Evolutionary conservation across 2,329 filamentous ascomycete genomes (phyloP), one percentile per base, ranked within the genome.

Genomic region (Sarocladiaceae sp.): DNA sequence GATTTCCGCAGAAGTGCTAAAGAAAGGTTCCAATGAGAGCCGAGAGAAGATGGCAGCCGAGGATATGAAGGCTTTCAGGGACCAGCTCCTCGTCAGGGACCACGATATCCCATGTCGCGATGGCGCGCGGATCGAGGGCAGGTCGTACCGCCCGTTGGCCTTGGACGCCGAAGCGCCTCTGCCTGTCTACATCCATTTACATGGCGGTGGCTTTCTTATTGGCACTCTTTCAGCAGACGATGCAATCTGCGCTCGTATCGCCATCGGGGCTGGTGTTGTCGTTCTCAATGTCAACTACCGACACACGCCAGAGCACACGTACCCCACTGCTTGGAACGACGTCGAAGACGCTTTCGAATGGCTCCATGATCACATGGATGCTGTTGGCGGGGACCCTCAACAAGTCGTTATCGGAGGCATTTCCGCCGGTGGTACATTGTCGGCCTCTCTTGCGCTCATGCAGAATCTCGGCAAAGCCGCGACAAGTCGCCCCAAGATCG

Each of bases 221-320:
- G 78, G 78, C 2, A 74, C 69, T 0, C 52, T 80, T 2, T 50
- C 56, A 1, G 69, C 69, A 0, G 78, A 82, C 48, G 76, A 81
- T 44, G 68, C 69, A 0, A 63, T 60, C 1, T 81, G 76, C 49
- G 58, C 69, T 0, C 62, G 65, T 0, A 66, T 77, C 9, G 70
- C 74, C 0, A 54, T 67, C 11, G 61, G 62, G 4, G 55, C 63
- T 0, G 56, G 59, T 1, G 62, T 70, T 2, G 58, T 72, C 0
- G 74, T 80, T 0, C 51, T 80, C 1, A 75, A 77, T 33, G 61
- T 80, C 11, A 76, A 78, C 50, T 81, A 81, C 53, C 70, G 78
- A 0, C 76, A 81, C 51, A 76, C 76, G 0, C 77, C 77, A 0
- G 70, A 80, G 43, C 59, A 68, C 48, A 51, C 47, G 0, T 80